Percentiles rank a stretch among this genome's conserved stretches.
These are phyloP conservation scores for Apophysomyces variabilis DNA, from an alignment of 371 early-diverging fungal species.

Conservation along the genomic window DNA sequence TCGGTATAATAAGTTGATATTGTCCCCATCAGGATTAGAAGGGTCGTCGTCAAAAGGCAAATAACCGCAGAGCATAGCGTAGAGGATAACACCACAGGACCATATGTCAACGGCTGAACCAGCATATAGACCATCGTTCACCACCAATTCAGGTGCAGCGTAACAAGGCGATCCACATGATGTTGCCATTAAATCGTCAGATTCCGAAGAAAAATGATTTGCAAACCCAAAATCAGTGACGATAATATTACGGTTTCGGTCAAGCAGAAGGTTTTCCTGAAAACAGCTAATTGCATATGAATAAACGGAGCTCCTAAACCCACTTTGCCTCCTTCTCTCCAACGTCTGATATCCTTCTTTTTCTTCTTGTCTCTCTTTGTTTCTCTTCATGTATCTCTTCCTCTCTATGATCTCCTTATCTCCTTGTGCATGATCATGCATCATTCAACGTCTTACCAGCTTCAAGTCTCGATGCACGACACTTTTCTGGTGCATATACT, in stretches of 20 bases:
- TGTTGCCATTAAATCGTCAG: slow-evolving; percentile 81
- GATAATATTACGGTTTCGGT: slow-evolving; percentile 84
- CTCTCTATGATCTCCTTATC: slow-evolving; percentile 4
- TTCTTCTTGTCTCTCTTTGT: slow-evolving; percentile 4
- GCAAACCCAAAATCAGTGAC: slow-evolving; percentile 99
- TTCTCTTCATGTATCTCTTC: neutral
- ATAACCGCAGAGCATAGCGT: slow-evolving; percentile 77
- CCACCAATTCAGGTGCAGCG: slow-evolving; percentile 97
- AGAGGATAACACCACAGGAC: slow-evolving; percentile 94
- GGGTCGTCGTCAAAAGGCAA: slow-evolving; percentile 89
- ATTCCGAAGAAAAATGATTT: slow-evolving; percentile 76
- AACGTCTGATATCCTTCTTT: neutral
- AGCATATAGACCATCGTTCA: slow-evolving; percentile 92
- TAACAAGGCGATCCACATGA: slow-evolving; percentile 98
- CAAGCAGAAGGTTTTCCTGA: slow-evolving; percentile 90
- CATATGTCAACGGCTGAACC: slow-evolving; percentile 97
- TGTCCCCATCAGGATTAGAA: slow-evolving; percentile 70
- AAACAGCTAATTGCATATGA: slow-evolving; percentile 74
- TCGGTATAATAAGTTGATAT: slow-evolving; percentile 67
- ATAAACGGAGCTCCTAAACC: slow-evolving; percentile 18
- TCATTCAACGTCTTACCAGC: slow-evolving; percentile 43
- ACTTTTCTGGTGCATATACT: slow-evolving; percentile 58
- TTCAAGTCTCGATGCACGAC: slow-evolving; percentile 80
- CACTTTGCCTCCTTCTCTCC: slow-evolving; percentile 32
- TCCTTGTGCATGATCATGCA: slow-evolving; percentile 5